Conservation (phyloP, 805 yeast species). For the Yamadazyma nakazawae region DNA sequence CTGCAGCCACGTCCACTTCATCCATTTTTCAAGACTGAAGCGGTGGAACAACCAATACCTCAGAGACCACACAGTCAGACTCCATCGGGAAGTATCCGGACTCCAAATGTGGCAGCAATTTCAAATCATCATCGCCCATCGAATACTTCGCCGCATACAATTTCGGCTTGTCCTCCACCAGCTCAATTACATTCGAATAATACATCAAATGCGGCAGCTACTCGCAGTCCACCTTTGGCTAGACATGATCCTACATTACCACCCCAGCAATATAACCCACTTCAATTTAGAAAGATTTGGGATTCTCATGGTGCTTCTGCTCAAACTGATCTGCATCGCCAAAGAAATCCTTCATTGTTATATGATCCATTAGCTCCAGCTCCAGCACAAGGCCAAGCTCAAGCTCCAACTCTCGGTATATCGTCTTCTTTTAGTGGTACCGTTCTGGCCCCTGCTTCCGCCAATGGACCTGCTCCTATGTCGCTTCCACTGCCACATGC, state of each 20-base stretch:
- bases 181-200: not conserved
- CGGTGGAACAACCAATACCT: conserved; percentile 2
- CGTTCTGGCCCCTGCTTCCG: not conserved
- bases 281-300: conserved; percentile 38
- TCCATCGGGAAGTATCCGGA: not conserved
- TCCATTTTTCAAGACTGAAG: not conserved
- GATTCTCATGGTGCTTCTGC: conserved; percentile 14
- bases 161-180: not conserved
- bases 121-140: conserved; percentile 8
- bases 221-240: conserved; percentile 1
- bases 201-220: not conserved
- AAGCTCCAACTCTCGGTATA: not conserved
- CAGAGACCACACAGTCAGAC: not conserved
- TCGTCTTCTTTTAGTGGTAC: not conserved
- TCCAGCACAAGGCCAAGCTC: conserved; percentile 16
- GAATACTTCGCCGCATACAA: conserved; percentile 7
- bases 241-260: conserved; percentile 3
- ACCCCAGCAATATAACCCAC: conserved; percentile 23
- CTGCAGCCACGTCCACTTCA: conserved; percentile 1
- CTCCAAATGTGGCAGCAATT: not conserved
- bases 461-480: not conserved
- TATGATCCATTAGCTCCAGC: conserved; percentile 49
- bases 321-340: conserved; percentile 20
- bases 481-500: not conserved
- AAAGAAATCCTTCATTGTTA: conserved; percentile 45